Evolutionary conservation across 495 filamentous ascomycete genomes (phyloP), one percentile per base, ranked within the genome.

Genomic region (Neurospora tetraspora): DNA sequence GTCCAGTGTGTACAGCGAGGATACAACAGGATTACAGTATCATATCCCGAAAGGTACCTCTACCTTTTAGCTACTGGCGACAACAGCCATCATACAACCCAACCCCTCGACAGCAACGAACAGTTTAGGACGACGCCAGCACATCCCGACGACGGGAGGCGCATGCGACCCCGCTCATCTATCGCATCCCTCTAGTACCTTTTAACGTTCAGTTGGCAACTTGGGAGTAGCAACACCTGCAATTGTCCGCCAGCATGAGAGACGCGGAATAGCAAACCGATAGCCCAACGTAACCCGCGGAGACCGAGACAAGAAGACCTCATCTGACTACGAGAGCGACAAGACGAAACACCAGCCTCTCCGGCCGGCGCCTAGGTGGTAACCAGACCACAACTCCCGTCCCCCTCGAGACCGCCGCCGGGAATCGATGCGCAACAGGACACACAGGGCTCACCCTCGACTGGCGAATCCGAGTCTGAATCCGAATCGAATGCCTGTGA

Each of bases 401-500:
- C 40, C n/a, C 69, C 37, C 59, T 73, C 71, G 69, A 34, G 70
- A 45, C 71, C 70, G 18, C 53, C 59, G 42, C 43, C 36, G n/a
- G 69, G 40, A 37, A 74, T 74, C 65, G 38, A 75, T 74, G 70
- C 61, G 39, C 70, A 47, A 34, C 70, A 42, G 53, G 61, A 39
- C 4, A 61, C n/a, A 72, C 27, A 61, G 27, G 12, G 53, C 53
- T 34, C 27, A 14, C 53, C 53, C 53, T 71, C 72, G 69, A 71
- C 72, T 68, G 75, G 59, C 73, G 36, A 69, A 61, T 61, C 23
- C 14, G 53, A 61, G 53, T 61, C 12, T 61, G 53, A 61, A 34
- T 61, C 53, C 53, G 27, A 61, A 65, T 75, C 77, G 78, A 76
- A 77, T 77, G 77, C 74, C 59, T 70, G 73, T 39, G 27, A 71